Evolutionary conservation across 2,329 filamentous ascomycete genomes (phyloP).

Genomic region (Simplicillium aogashimaense): DNA sequence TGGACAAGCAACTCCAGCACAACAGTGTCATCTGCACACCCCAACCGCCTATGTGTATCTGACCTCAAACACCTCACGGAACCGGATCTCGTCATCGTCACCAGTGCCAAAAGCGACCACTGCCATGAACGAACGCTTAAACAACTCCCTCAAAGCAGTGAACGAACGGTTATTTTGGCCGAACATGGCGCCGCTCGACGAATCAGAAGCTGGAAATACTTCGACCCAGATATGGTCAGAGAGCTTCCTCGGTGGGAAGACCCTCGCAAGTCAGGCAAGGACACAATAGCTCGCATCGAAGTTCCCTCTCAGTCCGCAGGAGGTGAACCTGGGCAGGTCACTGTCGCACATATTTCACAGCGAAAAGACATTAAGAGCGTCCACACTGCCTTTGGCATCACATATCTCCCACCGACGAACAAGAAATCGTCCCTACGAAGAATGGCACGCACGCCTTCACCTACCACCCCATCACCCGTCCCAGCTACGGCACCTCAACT

Average conservation of each 20-base stretch:
- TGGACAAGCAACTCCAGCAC: conserved; percentile 47
- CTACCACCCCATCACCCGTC: not conserved
- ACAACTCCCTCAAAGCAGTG: conserved; percentile 43
- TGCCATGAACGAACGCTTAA: conserved; percentile 61
- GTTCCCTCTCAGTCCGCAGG: conserved; percentile 42
- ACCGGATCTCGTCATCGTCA: conserved; percentile 36
- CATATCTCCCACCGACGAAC: conserved; percentile 50
- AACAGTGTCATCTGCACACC: conserved; percentile 50
- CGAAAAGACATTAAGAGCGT: conserved; percentile 49
- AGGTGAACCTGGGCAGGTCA: conserved; percentile 56
- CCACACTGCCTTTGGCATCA: conserved; percentile 62
- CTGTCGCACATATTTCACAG: conserved; percentile 55
- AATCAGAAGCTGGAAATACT: conserved; percentile 60
- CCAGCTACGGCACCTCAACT: conserved; percentile 6
- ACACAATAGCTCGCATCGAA: conserved; percentile 31
- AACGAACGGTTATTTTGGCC: conserved; percentile 53
- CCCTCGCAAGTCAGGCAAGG: conserved; percentile 20
- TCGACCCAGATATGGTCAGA: conserved; percentile 39
- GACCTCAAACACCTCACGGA: conserved; percentile 33
- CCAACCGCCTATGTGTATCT: conserved; percentile 51
- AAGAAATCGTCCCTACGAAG: conserved; percentile 10
- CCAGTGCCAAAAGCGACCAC: conserved; percentile 48
- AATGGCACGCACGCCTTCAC: conserved; percentile 8
- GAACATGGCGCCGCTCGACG: conserved; percentile 54
- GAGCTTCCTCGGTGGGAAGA: conserved; percentile 37